Base-by-base conservation (phyloP, 1,284 basidiomycete species). In the Athelia psychrophila region DNA sequence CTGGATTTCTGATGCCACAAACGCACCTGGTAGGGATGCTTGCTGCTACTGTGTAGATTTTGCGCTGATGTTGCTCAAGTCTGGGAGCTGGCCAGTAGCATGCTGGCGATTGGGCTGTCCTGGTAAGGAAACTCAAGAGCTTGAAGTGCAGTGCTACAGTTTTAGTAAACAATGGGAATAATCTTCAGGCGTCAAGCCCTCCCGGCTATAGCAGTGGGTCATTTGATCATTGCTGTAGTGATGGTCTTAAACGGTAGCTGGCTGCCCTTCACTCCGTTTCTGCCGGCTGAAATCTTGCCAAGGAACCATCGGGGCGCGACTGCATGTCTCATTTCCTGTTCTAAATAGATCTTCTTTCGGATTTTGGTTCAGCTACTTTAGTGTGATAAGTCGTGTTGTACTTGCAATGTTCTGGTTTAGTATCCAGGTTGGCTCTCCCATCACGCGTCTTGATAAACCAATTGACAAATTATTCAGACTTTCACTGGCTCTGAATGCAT, bases 381-480 rank as follows among this genome's bases (percentile, higher is more conserved):
- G 80, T 56, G 86, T 93, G 49, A 66, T 93, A 54, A 88, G 86
- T 51, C 80, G 89, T 15, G 78, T 83, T 48, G 72, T 89, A 35
- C 77, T 91, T n/a, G 77, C 87, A 15, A 83, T 87, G 78, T 86
- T 91, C 69, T 92, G 88, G 88, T 86, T 85, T 53, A 81, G 81
- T 18, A 75, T 84, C 50, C 79, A 81, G 66, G 74, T 73, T 50
- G 25, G 40, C n/a, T 9, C n/a, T 22, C n/a, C 9, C 38, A 30
- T 42, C 45, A n/a, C n/a, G 16, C 19, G 18, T n/a, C 18, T 33
- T 19, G 1, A 24, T 16, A 18, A 13, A 18, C 53, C 9, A 53
- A 49, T 42, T 45, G 45, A 3, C 44, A 47, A 13, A 36, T 25
- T 49, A 61, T 65, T 3, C 65, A 84, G 77, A 82, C 83, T 6